A percentile compares a stretch with the other conserved stretches of the same genome.
Evolutionary conservation across 108 stramenopile genomes (phyloP).

Genomic region (Parietichytrium sp.): DNA sequence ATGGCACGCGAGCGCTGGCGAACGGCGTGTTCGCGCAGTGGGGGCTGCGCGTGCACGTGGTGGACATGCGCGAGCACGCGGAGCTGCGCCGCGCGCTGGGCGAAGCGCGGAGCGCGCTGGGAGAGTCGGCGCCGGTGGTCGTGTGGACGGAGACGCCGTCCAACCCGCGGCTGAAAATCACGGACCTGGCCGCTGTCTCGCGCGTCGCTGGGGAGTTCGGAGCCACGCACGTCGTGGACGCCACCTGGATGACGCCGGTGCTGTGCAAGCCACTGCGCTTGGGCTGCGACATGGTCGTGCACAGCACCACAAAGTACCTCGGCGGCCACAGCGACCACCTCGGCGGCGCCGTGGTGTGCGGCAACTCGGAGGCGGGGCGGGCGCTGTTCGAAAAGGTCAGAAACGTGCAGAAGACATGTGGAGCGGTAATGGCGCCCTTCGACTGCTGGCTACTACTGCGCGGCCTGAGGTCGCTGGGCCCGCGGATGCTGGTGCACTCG

Average conservation of each 20-base stretch:
- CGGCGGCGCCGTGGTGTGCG: constrained; percentile 49
- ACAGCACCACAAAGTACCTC: constrained; percentile 44
- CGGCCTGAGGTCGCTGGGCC: constrained; percentile 57
- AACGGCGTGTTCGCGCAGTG: constrained; percentile 18
- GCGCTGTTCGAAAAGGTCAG: constrained; percentile 33
- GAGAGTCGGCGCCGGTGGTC: not conserved
- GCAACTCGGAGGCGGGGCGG: not conserved
- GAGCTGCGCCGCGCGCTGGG: not conserved
- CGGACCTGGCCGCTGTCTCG: constrained; percentile 1
- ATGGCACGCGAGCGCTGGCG: constrained; percentile 43
- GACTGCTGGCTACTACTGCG: constrained; percentile 38
- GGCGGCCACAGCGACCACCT: constrained; percentile 52
- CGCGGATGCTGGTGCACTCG: constrained; percentile 48
- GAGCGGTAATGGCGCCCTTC: constrained; percentile 15
- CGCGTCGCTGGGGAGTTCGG: not conserved
- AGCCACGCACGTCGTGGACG: constrained; percentile 37
- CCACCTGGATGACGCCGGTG: constrained; percentile 45
- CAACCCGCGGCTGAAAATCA: constrained; percentile 43
- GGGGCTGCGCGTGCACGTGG: not conserved
- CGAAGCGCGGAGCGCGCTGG: not conserved
- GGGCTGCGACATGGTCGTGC: constrained; percentile 49
- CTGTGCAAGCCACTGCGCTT: constrained; percentile 40
- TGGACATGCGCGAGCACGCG: constrained; percentile 9
- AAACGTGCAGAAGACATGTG: not conserved
- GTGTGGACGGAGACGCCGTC: constrained; percentile 46